A percentile compares a stretch with the other conserved stretches of the same genome.
phyloP scores from a whole-genome alignment of 768 basidiomycete species.

The Calocera viscosa region DNA sequence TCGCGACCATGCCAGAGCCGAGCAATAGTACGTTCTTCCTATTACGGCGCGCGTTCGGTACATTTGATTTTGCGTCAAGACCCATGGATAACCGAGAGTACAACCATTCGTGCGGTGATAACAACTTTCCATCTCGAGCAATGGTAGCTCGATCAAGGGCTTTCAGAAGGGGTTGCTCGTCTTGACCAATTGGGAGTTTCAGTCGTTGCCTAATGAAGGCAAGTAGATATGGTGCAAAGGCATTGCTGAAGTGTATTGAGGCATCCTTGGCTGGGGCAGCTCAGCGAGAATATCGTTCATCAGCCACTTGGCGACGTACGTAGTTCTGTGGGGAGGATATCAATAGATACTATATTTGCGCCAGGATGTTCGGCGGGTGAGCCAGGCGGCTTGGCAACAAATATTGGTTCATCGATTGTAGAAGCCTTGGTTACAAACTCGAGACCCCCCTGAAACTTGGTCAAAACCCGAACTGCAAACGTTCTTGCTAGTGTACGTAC shows the following conservation, averaged over 20 bases:
- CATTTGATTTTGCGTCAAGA: background rate
- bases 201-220: slow-evolving; percentile 38
- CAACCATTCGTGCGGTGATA: slow-evolving; percentile 47
- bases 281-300: background rate
- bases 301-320: slow-evolving; percentile 21
- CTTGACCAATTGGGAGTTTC: slow-evolving; percentile 16
- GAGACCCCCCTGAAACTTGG: slow-evolving; percentile 57
- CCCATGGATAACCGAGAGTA: slow-evolving; percentile 34
- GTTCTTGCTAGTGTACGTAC: slow-evolving; percentile 26
- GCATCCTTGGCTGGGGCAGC: slow-evolving; percentile 45
- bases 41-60: background rate
- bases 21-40: slow-evolving; percentile 61
- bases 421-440: slow-evolving; percentile 68
- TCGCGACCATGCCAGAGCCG: slow-evolving; percentile 93
- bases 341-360: slow-evolving; percentile 72
- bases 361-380: slow-evolving; percentile 36
- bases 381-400: slow-evolving; percentile 34
- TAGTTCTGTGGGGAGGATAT: slow-evolving; percentile 78
- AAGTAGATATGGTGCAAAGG: slow-evolving; percentile 55
- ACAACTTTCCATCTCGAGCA: slow-evolving; percentile 44
- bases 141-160: slow-evolving; percentile 64
- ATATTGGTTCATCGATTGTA: slow-evolving; percentile 62
- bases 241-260: slow-evolving; percentile 58
- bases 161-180: slow-evolving; percentile 24
- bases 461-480: background rate